These are phyloP conservation scores for Phytopythium helicoides DNA, from an alignment of 352 stramenopile genomes.

Conservation along the genomic window DNA sequence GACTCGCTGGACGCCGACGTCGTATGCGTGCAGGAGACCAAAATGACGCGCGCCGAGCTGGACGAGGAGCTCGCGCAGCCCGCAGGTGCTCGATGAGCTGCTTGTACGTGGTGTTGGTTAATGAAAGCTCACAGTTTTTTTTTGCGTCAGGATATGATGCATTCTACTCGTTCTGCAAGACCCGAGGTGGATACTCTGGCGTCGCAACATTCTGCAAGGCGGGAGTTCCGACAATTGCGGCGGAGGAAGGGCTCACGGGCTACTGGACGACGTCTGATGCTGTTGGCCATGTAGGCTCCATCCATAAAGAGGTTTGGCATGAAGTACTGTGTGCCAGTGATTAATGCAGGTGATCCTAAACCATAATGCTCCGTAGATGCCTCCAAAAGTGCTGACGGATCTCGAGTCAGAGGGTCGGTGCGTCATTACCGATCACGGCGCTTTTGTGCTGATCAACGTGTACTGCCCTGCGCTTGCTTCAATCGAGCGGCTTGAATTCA, in stretches of 20 bases:
- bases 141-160: slow-evolving; percentile 82
- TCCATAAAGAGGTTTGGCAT: slow-evolving; percentile 40
- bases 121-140: no score
- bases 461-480: slow-evolving; percentile 82
- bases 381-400: slow-evolving; percentile 47
- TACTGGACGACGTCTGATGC: slow-evolving; percentile 51
- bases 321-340: not conserved
- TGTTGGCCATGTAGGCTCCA: slow-evolving; percentile 49
- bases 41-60: slow-evolving; percentile 79
- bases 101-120: not conserved
- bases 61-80: slow-evolving; percentile 74
- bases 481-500: slow-evolving; percentile 79
- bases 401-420: slow-evolving; percentile 81
- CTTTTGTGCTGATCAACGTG: slow-evolving; percentile 89
- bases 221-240: slow-evolving; percentile 44
- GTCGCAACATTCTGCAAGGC: slow-evolving; percentile 72
- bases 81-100: slow-evolving; percentile 20
- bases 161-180: slow-evolving; percentile 80
- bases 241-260: slow-evolving; percentile 73
- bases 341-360: not conserved
- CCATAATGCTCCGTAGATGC: no score
- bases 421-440: slow-evolving; percentile 83
- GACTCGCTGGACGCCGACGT: slow-evolving; percentile 61
- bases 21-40: slow-evolving; percentile 86
- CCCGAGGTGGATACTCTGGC: slow-evolving; percentile 71